Evolutionary conservation across 73 alveolate species (phyloP).

Genomic region (Stentor roeselii): DNA sequence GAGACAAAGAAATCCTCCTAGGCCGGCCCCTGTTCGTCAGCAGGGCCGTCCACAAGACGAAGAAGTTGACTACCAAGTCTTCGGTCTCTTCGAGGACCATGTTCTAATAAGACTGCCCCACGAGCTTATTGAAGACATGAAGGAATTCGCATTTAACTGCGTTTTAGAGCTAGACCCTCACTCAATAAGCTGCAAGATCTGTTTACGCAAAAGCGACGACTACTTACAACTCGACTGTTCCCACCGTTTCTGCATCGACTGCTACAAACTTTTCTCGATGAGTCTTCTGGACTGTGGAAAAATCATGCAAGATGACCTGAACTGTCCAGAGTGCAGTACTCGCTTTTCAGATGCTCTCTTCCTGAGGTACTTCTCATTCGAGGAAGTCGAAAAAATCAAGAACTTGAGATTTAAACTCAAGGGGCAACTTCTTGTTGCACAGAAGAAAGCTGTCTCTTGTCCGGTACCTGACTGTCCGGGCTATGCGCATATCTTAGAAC

Average conservation of each 20-base stretch:
- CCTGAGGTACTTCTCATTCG: not conserved
- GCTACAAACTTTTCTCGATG: not conserved
- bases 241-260: not conserved
- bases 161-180: not conserved
- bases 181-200: not conserved
- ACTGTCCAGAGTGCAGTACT: constrained; percentile 2
- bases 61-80: not conserved
- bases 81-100: not conserved
- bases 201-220: not conserved
- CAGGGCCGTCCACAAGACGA: not conserved
- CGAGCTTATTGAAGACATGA: not conserved
- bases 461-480: constrained; percentile 26
- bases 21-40: too few species aligned
- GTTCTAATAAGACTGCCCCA: not conserved
- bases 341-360: not conserved
- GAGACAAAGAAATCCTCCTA: too few species aligned
- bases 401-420: not conserved
- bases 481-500: not conserved
- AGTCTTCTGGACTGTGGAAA: not conserved
- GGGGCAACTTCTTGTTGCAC: not conserved
- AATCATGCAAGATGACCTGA: not conserved
- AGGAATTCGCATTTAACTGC: not conserved
- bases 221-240: not conserved
- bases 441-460: not conserved
- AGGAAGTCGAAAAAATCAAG: not conserved